Evolutionary conservation across 2,329 filamentous ascomycete genomes (phyloP), one percentile per base, ranked within the genome.

Genomic region (Clarireedia hainanense): DNA sequence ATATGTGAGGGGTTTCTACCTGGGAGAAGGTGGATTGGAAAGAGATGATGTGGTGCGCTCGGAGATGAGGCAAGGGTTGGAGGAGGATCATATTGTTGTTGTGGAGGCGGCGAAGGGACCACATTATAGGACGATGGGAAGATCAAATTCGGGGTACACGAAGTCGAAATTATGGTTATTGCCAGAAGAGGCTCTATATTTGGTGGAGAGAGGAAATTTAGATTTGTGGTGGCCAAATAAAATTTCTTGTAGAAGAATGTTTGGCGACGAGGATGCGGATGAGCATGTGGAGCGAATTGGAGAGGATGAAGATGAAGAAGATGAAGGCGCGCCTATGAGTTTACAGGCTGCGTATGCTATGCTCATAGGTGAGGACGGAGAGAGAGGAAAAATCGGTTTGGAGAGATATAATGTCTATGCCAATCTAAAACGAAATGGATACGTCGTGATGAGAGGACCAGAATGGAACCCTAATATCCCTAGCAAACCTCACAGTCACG

Each of bases 391-490:
- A 69, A 73, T 83, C 30, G 76, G 77, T 9, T 75, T 96, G 58
- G 89, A 95, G 63, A 84, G 89, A 66, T 97, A 90, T 65, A 88
- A 88, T 50, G 92, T 97, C 27, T 99, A 91, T 69, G 80, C 90
- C 1, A 86, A 91, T 52, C 75, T 99, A 64, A 94, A 87, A 69
- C 80, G 94, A 50, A 76, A 82, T 37, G 92, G 94, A 17, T 97
- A 95, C 73, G 81, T 86, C 50, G 81, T 97, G 17, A 76, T 87
- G 58, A 82, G 92, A 54, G 88, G 89, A 1, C 80, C 80, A 50
- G 78, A 73, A 14, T 78, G 72, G 76, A 70, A 73, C 69, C 57
- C 69, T 65, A 9, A 59, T 51, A 55, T 58, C 50, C 54, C 62
- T 51, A 57, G 61, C 37, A 62, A 58, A 45, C 50, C 24, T 43